Conservation (phyloP, 495 filamentous ascomycete genomes). For the Penicilliopsis zonata region DNA sequence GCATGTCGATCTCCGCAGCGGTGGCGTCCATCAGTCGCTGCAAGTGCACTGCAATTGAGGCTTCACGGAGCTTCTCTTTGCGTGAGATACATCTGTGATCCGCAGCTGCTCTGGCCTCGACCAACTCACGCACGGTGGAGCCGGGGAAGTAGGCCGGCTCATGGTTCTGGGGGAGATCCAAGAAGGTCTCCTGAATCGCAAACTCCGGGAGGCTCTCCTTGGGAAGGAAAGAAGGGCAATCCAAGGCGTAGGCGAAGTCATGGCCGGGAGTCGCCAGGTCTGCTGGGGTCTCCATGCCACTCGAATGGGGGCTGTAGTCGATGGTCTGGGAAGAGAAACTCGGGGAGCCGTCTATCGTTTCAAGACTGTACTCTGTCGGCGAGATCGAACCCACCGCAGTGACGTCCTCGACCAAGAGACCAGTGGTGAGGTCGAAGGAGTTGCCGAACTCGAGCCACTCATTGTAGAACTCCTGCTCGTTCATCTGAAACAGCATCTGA, state of each 20-base stretch:
- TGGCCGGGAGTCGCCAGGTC: constrained; percentile 11
- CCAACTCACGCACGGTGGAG: constrained; percentile 21
- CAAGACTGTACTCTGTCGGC: constrained; percentile 18
- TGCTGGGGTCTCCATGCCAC: constrained; percentile 10
- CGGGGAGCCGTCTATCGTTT: constrained; percentile 9
- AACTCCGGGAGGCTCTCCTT: constrained; percentile 4
- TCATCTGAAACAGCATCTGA: constrained; percentile 11
- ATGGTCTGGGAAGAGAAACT: constrained; percentile 17
- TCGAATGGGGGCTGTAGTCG: constrained; percentile 13
- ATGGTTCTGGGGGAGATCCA: constrained; percentile 1
- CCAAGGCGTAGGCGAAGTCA: constrained; percentile 13
- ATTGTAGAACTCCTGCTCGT: constrained; percentile 13
- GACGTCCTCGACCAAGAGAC: constrained; percentile 18
- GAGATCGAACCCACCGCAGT: constrained; percentile 23
- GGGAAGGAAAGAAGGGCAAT: constrained; percentile 2
- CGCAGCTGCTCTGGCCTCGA: constrained; percentile 27
- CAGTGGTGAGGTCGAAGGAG: constrained; percentile 23
- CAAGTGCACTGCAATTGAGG: constrained; percentile 29
- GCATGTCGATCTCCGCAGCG: constrained; percentile 16
- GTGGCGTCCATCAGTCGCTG: constrained; percentile 25
- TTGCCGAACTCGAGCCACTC: constrained; percentile 30
- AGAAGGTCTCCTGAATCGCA: background rate
- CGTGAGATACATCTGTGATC: constrained; percentile 20
- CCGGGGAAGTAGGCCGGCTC: constrained; percentile 10
- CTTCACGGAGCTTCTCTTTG: constrained; percentile 35